Evolutionary conservation across 225 moss, liverwort and hornwort species (phyloP), one percentile per base, ranked within the genome.

Genomic region (Polytrichum commune): DNA sequence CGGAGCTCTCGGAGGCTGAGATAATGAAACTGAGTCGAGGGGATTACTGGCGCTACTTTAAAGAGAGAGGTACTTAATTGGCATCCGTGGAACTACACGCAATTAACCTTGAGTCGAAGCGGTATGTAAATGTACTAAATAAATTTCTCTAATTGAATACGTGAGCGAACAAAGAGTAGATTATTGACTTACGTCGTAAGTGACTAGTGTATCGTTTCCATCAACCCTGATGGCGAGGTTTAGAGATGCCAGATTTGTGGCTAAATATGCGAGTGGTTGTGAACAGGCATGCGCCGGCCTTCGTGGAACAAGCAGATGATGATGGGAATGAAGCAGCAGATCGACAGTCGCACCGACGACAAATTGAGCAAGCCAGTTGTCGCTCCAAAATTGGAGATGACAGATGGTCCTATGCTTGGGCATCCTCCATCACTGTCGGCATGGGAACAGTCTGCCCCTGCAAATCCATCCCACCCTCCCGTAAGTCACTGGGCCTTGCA

Each of bases 261-360:
- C 13, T 73, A 54, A 73, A 32, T 5, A 73, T 67, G 32, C 27
- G 32, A 22, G 46, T 73, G 68, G 54, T 64, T 58, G 55, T 69
- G 72, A 61, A 10, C 75, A 89, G 89, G 78, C 28, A 72, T 76
- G 33, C 78, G 72, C 60, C 80, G 80, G 76, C 70, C 67, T 8
- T 63, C 76, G 19, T 81, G 81, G 85, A 86, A 70, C 29, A 81
- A 73, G 16, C 62, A 72, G 35, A 60, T 64, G 56, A 30, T 72
- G 46, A 65, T 33, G 38, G 62, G 46, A 29, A 6, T 9, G 26
- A 62, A 60, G 46, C n/a, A 62, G 63, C 64, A 65, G 22, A 55
- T 46, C 38, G 73, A 73, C 29, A 55, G 64, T 66, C 73, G 54
- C 29, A 77, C 73, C 67, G 27, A 68, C 28, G 77, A 78, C 18